These are phyloP conservation scores for Exophiala bonariae DNA, from an alignment of 2,329 filamentous ascomycete species.

Conservation along the genomic window DNA sequence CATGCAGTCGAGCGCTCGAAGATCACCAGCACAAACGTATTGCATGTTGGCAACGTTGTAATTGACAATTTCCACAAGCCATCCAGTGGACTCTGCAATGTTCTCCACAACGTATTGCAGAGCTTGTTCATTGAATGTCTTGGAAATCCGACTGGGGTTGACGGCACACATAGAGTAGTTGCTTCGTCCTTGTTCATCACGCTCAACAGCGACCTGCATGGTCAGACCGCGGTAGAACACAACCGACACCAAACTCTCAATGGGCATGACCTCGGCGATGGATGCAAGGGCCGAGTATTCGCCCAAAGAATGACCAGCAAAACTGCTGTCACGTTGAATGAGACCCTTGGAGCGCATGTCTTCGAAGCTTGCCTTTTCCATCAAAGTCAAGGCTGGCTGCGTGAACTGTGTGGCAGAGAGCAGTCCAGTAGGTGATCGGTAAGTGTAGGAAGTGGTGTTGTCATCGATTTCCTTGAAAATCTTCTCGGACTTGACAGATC, in stretches of 20 bases:
- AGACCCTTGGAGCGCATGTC: slow-evolving; percentile 98
- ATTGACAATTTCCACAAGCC: slow-evolving; percentile 99
- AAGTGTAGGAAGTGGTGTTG: slow-evolving; percentile 92
- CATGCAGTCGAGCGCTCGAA: slow-evolving; percentile 65
- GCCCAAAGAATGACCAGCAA: slow-evolving; percentile 95
- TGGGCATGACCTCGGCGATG: slow-evolving; percentile 98
- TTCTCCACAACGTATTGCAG: slow-evolving; percentile 96
- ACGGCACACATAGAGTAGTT: slow-evolving; percentile 99
- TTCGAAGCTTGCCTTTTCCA: slow-evolving; percentile 99
- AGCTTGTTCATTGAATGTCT: slow-evolving; percentile 97
- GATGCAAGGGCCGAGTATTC: slow-evolving; percentile 97
- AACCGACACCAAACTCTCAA: slow-evolving; percentile 95
- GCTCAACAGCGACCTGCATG: slow-evolving; percentile 98
- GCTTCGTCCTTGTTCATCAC: slow-evolving; percentile 85
- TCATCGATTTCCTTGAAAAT: slow-evolving; percentile 99
- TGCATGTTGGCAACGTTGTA: slow-evolving; percentile 75
- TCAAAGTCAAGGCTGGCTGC: slow-evolving; percentile 91
- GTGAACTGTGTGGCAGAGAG: slow-evolving; percentile 98
- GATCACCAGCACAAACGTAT: slow-evolving; percentile 67
- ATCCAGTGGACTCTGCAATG: slow-evolving; percentile 88
- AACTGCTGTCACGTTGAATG: slow-evolving; percentile 93
- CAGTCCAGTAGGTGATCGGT: slow-evolving; percentile 89
- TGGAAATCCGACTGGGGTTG: slow-evolving; percentile 96
- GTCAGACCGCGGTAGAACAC: slow-evolving; percentile 99
- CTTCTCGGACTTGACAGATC: slow-evolving; percentile 94